phyloP scores from a whole-genome alignment of 2,329 filamentous ascomycete species.

The Botryotinia narcissicola region DNA sequence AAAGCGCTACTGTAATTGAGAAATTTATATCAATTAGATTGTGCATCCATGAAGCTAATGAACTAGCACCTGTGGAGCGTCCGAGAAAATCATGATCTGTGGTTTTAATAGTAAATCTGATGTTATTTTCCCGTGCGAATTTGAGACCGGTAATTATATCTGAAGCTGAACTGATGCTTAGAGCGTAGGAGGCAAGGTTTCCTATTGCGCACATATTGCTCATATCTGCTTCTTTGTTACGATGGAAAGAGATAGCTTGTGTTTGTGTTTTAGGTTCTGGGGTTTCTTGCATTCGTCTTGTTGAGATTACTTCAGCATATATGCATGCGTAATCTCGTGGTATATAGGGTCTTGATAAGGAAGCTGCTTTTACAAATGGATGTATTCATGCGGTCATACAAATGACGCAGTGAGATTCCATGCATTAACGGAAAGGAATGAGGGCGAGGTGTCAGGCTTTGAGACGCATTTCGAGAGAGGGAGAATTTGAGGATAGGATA shows the following conservation, averaged over 20 bases:
- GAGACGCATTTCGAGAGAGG: too few species aligned
- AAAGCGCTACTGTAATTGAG: constrained; percentile 30
- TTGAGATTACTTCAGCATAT: not conserved
- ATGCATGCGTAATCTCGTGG: not conserved
- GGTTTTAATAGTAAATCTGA: constrained; percentile 42
- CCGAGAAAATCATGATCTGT: constrained; percentile 48
- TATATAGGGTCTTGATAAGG: not conserved
- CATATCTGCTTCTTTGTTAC: constrained; percentile 17
- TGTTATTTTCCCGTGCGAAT: constrained; percentile 37
- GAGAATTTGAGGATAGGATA: too few species aligned
- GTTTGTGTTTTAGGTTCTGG: not conserved
- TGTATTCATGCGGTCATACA: not conserved
- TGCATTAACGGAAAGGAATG: not conserved
- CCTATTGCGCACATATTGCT: constrained; percentile 37
- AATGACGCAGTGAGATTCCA: not conserved
- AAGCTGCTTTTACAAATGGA: not conserved
- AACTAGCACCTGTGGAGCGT: constrained; percentile 46
- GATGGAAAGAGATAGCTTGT: not conserved
- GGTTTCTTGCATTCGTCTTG: not conserved
- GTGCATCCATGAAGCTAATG: constrained; percentile 47
- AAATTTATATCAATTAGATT: constrained; percentile 43
- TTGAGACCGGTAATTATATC: constrained; percentile 26
- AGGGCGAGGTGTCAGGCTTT: too few species aligned
- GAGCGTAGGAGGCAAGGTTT: constrained; percentile 22
- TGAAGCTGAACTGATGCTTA: constrained; percentile 24